A percentile compares a stretch with the other conserved stretches of the same genome.
Conservation (phyloP, 2,329 filamentous ascomycete species). For the Aspergillus amoenus region DNA sequence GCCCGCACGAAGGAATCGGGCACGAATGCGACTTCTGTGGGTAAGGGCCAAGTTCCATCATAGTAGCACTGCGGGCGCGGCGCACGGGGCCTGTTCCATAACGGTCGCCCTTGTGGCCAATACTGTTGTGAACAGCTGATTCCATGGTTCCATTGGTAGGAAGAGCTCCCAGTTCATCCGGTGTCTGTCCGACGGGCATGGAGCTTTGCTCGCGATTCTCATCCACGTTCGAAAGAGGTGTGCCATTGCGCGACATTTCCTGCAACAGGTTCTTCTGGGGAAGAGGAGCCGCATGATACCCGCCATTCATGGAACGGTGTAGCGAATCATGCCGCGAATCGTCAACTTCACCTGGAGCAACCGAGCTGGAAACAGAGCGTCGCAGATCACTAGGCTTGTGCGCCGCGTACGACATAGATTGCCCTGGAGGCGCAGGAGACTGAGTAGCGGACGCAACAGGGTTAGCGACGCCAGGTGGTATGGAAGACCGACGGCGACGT, state of each 20-base stretch:
- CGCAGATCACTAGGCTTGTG: slow-evolving; percentile 88
- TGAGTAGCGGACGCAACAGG: slow-evolving; percentile 60
- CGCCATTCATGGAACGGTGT: slow-evolving; percentile 67
- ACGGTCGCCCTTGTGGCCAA: slow-evolving; percentile 57
- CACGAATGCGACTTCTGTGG: slow-evolving; percentile 98
- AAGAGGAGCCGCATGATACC: slow-evolving; percentile 66
- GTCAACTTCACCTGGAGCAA: slow-evolving; percentile 77
- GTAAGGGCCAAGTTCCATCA: slow-evolving; percentile 95
- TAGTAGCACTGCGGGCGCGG: slow-evolving; percentile 87
- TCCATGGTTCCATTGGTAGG: slow-evolving; percentile 62
- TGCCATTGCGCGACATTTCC: slow-evolving; percentile 79
- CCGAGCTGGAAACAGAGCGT: slow-evolving; percentile 84
- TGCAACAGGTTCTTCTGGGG: slow-evolving; percentile 80
- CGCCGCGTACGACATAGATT: slow-evolving; percentile 54
- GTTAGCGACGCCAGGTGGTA: slow-evolving; percentile 75
- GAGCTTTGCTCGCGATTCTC: slow-evolving; percentile 75
- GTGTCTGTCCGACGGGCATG: slow-evolving; percentile 61
- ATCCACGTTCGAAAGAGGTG: slow-evolving; percentile 81
- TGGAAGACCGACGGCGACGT: slow-evolving; percentile 86
- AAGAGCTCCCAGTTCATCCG: slow-evolving; percentile 68
- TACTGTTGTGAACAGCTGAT: slow-evolving; percentile 56
- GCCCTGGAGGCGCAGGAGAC: slow-evolving; percentile 43
- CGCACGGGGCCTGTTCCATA: slow-evolving; percentile 70
- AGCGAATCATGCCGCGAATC: slow-evolving; percentile 78
- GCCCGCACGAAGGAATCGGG: slow-evolving; percentile 96